Conservation (phyloP, 805 yeast genomes). For the Ogataea naganishii region DNA sequence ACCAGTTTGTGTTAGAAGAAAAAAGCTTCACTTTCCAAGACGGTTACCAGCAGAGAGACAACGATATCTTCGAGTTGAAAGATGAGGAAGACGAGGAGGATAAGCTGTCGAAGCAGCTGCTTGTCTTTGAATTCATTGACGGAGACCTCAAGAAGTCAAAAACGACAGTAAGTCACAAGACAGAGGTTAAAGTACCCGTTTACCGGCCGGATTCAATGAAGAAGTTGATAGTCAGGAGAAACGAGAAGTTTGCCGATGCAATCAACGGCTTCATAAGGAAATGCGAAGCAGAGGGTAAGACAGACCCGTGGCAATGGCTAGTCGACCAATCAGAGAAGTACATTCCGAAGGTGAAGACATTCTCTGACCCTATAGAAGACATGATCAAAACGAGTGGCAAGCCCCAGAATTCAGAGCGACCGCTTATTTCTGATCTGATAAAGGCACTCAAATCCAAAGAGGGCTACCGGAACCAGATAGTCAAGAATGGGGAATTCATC, state of each 20-base stretch:
- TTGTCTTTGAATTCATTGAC: constrained; percentile 74
- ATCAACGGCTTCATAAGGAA: constrained; percentile 27
- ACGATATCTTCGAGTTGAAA: constrained; percentile 42
- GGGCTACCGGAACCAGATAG: constrained; percentile 58
- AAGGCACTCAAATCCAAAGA: constrained; percentile 35
- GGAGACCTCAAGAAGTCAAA: constrained; percentile 43
- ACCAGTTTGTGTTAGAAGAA: constrained; percentile 41
- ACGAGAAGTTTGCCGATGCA: constrained; percentile 38
- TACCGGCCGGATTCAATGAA: constrained; percentile 50
- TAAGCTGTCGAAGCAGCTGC: constrained; percentile 37
- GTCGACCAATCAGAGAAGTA: constrained; percentile 22
- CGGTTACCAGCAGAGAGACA: constrained; percentile 50
- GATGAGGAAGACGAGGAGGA: constrained; percentile 24
- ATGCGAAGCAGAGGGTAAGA: constrained; percentile 18
- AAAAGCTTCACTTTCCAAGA: constrained; percentile 33
- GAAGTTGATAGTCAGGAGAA: constrained; percentile 50
- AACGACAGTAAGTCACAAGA: constrained; percentile 31
- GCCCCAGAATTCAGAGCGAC: constrained; percentile 21
- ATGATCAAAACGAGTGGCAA: constrained; percentile 28
- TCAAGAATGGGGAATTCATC: constrained; percentile 35
- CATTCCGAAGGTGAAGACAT: constrained; percentile 41
- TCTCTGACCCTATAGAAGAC: constrained; percentile 54
- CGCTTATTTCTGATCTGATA: constrained; percentile 41
- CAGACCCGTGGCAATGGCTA: constrained; percentile 35
- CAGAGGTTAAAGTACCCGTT: constrained; percentile 40